phyloP scores from a whole-genome alignment of 169 alveolate genomes.

The Eimeria tenella region DNA sequence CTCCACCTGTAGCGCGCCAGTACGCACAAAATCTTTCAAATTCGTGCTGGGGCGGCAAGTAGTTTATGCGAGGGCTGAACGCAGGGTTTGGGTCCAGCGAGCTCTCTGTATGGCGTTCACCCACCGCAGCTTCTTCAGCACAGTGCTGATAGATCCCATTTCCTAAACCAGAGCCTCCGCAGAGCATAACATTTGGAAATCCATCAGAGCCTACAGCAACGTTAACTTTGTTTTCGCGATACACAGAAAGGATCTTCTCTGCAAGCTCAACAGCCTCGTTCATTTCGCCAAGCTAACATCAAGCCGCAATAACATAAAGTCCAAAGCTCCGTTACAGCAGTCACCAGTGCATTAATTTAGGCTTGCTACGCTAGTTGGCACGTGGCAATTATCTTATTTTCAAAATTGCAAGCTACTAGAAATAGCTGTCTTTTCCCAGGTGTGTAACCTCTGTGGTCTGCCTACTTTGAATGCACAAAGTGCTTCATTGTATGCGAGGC shows the following conservation, averaged over 20 bases:
- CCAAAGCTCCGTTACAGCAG: no score
- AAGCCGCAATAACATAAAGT: not conserved
- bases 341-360: not conserved
- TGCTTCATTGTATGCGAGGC: conserved; percentile 61
- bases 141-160: not conserved
- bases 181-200: no score
- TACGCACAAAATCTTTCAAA: no score
- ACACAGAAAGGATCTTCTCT: conserved; percentile 6
- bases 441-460: not conserved
- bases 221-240: not conserved
- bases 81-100: no score
- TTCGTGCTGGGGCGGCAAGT: no score
- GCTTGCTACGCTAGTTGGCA: not conserved
- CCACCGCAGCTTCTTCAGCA: conserved; percentile 2
- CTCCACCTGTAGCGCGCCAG: conserved; percentile 22
- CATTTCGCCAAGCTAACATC: conserved; percentile 14
- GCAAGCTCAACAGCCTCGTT: conserved; percentile 44
- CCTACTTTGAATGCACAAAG: conserved; percentile 62
- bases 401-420: not conserved
- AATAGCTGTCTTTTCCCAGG: not conserved
- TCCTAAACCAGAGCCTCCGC: not conserved
- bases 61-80: no score
- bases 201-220: not conserved
- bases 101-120: not conserved
- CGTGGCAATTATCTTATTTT: not conserved